A percentile compares a stretch with the other conserved stretches of the same genome.
Evolutionary conservation across 768 basidiomycete genomes (phyloP).

Genomic region (Tylopilus balloui): DNA sequence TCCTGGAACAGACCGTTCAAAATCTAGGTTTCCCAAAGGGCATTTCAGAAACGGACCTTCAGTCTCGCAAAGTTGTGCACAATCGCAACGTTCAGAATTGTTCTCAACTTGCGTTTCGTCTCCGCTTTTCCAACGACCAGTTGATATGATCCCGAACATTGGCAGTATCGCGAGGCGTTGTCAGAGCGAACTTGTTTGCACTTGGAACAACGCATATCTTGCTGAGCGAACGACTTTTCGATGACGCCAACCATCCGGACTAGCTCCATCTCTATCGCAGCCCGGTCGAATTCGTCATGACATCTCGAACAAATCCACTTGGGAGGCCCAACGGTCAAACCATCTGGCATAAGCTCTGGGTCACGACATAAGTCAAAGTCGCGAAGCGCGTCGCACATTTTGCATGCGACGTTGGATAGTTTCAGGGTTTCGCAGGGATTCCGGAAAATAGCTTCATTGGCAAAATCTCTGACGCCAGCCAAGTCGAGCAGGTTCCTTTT

Average conservation of each 20-base stretch:
- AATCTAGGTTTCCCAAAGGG: background rate
- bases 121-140: constrained; percentile 72
- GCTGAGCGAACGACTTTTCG: constrained; percentile 75
- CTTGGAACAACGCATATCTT: constrained; percentile 84
- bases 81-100: constrained; percentile 78
- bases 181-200: constrained; percentile 91
- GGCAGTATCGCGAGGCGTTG: constrained; percentile 79
- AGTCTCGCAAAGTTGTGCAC: constrained; percentile 65
- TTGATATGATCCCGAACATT: constrained; percentile 83
- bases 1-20: constrained; percentile 27
- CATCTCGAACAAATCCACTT: constrained; percentile 73
- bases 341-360: constrained; percentile 67
- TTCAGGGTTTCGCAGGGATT: constrained; percentile 91
- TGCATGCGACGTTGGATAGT: constrained; percentile 82
- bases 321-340: constrained; percentile 41
- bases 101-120: constrained; percentile 63
- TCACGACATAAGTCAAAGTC: constrained; percentile 98
- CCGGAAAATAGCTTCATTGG: constrained; percentile 76
- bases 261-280: constrained; percentile 80
- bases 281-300: constrained; percentile 83
- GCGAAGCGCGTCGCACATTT: constrained; percentile 75
- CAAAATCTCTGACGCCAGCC: constrained; percentile 82
- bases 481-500: constrained; percentile 88
- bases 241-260: constrained; percentile 70
- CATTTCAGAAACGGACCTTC: constrained; percentile 45